Percentiles rank a stretch among this genome's conserved stretches.
phyloP scores from a whole-genome alignment of 1,139 yeast genomes.

The Lodderomyces theae region DNA sequence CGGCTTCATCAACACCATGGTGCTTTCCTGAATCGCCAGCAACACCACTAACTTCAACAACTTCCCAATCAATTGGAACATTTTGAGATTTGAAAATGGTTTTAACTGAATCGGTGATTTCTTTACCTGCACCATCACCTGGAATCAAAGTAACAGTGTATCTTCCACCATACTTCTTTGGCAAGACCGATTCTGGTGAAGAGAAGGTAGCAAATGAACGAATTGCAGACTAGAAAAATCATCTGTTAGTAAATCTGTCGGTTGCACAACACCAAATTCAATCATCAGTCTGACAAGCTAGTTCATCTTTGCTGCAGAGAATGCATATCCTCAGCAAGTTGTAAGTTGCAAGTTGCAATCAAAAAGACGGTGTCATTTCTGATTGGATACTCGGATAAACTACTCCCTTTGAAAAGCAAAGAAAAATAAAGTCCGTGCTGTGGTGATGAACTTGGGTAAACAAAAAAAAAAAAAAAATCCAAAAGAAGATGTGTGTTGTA shows the following conservation, averaged over 20 bases:
- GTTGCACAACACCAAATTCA: no score
- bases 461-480: no score
- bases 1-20: constrained; percentile 74
- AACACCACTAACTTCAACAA: constrained; percentile 82
- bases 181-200: constrained; percentile 61
- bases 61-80: constrained; percentile 94
- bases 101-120: constrained; percentile 91
- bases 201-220: constrained; percentile 53
- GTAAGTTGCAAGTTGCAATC: constrained; percentile 2
- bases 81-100: constrained; percentile 81
- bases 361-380: background rate
- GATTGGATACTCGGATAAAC: constrained; percentile 1
- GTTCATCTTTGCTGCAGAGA: no score
- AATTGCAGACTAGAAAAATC: constrained; percentile 24
- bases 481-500: no score
- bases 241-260: constrained; percentile 1
- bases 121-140: constrained; percentile 97
- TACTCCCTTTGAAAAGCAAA: background rate
- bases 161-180: constrained; percentile 93
- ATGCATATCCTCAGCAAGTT: no score
- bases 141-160: constrained; percentile 92
- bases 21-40: constrained; percentile 54
- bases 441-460: no score
- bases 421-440: background rate
- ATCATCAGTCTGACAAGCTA: no score